A percentile compares a stretch with the other conserved stretches of the same genome.
Evolutionary conservation across 2,329 filamentous ascomycete genomes (phyloP).

Genomic region (Trichoderma sp.): DNA sequence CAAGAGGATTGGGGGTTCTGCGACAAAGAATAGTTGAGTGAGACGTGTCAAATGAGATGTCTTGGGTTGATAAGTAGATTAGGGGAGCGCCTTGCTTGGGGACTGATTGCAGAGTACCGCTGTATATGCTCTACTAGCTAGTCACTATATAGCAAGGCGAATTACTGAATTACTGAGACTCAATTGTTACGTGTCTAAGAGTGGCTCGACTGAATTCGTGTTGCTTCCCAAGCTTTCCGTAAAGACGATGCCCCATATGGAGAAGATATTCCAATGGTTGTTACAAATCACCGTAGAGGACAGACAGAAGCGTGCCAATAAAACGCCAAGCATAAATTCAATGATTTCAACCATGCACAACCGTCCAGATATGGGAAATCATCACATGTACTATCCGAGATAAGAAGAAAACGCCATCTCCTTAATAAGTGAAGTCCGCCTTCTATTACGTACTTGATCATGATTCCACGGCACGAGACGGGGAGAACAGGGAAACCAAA

Average conservation of each 20-base stretch:
- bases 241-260: not conserved
- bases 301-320: not conserved
- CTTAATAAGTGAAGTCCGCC: not conserved
- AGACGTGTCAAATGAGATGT: not conserved
- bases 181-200: not conserved
- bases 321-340: not conserved
- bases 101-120: not conserved
- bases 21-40: slow-evolving; percentile 15
- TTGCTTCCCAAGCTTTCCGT: not conserved
- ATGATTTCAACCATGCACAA: not conserved
- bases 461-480: not conserved
- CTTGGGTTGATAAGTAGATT: not conserved
- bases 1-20: slow-evolving; percentile 52
- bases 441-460: not conserved
- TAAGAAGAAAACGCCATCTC: not conserved
- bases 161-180: not conserved
- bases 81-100: not conserved
- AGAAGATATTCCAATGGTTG: not conserved
- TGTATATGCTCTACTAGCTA: not conserved
- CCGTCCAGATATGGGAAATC: not conserved
- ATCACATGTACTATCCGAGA: not conserved
- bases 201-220: not conserved
- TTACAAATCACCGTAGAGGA: not conserved
- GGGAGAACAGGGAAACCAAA: not conserved
- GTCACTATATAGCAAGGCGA: not conserved